phyloP scores from a whole-genome alignment of 176 grass and related monocot species.

The Bolboschoenus planiculmis region DNA sequence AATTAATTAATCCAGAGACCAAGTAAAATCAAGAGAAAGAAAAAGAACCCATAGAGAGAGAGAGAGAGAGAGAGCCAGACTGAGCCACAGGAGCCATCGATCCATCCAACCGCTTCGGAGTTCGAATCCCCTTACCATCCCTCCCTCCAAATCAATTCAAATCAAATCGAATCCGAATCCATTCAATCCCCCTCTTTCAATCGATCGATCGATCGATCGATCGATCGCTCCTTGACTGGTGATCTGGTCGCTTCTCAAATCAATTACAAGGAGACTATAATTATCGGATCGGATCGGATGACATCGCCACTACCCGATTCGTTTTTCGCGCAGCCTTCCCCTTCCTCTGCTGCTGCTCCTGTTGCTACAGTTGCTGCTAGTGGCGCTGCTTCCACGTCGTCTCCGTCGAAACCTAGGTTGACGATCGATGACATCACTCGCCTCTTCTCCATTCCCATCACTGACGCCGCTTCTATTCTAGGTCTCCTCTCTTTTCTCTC shows the following conservation, averaged over 20 bases:
- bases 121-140: background rate
- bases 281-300: conserved; percentile 12
- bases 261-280: background rate
- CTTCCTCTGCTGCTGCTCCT: background rate
- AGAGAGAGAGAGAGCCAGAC: background rate
- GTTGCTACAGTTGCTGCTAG: background rate
- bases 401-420: conserved; percentile 42
- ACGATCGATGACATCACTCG: conserved; percentile 91
- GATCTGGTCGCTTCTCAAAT: background rate
- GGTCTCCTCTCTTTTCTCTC: conserved; percentile 26
- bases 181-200: background rate
- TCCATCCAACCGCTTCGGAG: background rate
- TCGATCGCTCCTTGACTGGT: background rate
- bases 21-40: background rate
- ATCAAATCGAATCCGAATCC: background rate
- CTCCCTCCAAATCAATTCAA: background rate
- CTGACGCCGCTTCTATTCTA: conserved; percentile 75
- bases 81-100: background rate
- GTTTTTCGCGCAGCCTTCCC: background rate
- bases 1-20: background rate
- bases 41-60: background rate
- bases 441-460: conserved; percentile 84
- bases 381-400: background rate
- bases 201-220: too few species aligned
- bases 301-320: conserved; percentile 9